Evolutionary conservation across 495 filamentous ascomycete species (phyloP).

Genomic region (Xylaria curta): DNA sequence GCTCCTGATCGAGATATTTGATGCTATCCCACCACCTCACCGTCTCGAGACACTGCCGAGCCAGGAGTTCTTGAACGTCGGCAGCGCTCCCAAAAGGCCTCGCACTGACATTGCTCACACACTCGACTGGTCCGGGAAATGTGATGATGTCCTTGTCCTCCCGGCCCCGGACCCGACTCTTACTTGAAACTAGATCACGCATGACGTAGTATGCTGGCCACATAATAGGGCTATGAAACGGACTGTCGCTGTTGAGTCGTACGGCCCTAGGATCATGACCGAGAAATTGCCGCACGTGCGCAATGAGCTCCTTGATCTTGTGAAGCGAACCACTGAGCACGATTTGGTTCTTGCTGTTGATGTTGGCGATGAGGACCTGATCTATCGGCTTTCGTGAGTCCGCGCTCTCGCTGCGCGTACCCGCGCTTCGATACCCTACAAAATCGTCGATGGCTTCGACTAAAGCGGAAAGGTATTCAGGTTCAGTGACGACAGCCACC

Average conservation of each 20-base stretch:
- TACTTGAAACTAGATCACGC: slow-evolving; percentile 63
- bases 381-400: slow-evolving; percentile 74
- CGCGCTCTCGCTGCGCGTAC: slow-evolving; percentile 69
- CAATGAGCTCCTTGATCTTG: slow-evolving; percentile 81
- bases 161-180: slow-evolving; percentile 53
- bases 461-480: slow-evolving; percentile 69
- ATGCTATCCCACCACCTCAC: slow-evolving; percentile 95
- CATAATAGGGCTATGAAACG: slow-evolving; percentile 95
- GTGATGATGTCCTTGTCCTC: slow-evolving; percentile 61
- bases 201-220: slow-evolving; percentile 78
- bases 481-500: slow-evolving; percentile 89
- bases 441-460: slow-evolving; percentile 82
- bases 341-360: slow-evolving; percentile 96
- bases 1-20: slow-evolving; percentile 84
- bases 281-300: slow-evolving; percentile 88
- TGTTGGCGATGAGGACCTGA: slow-evolving; percentile 90
- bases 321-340: slow-evolving; percentile 89
- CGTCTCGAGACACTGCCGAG: slow-evolving; percentile 82
- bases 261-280: slow-evolving; percentile 94
- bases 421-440: slow-evolving; percentile 68
- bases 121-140: slow-evolving; percentile 76
- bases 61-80: slow-evolving; percentile 76
- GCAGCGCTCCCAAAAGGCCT: slow-evolving; percentile 74
- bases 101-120: slow-evolving; percentile 85
- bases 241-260: slow-evolving; percentile 83